A percentile compares a stretch with the other conserved stretches of the same genome.
Evolutionary conservation across 139 green algal species (phyloP).

Genomic region (Gonium pectorale): DNA sequence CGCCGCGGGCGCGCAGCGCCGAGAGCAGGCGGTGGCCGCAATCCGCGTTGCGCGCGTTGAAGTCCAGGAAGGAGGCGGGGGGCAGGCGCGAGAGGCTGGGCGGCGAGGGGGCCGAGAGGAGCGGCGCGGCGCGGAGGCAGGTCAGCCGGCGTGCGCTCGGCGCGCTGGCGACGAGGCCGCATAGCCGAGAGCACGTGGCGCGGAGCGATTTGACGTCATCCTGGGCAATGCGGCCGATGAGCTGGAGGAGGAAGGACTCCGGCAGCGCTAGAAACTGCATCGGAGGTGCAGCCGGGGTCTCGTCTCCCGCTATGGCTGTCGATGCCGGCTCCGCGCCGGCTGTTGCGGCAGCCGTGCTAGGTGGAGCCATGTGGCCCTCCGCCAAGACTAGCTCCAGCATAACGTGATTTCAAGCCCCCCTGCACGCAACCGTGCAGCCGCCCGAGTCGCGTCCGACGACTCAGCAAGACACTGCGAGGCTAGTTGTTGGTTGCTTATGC

Average conservation of each 20-base stretch:
- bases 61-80: background rate
- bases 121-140: background rate
- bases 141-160: background rate
- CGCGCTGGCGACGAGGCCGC: background rate
- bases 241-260: background rate
- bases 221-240: background rate
- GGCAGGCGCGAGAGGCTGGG: conserved; percentile 17
- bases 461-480: too few relatives aligned
- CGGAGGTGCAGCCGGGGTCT: too few relatives aligned
- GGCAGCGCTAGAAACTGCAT: background rate
- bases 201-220: conserved; percentile 13
- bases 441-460: too few relatives aligned
- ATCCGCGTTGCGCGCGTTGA: conserved; percentile 30
- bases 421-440: too few relatives aligned
- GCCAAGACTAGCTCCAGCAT: too few relatives aligned
- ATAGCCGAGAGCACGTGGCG: background rate
- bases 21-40: conserved; percentile 33
- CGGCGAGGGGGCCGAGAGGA: background rate
- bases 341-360: too few relatives aligned
- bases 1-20: background rate
- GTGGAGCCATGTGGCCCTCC: too few relatives aligned
- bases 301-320: too few relatives aligned
- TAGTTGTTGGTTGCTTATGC: too few relatives aligned
- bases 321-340: too few relatives aligned
- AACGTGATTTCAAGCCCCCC: too few relatives aligned